These are phyloP conservation scores for Phallus indusiatus DNA, from an alignment of 768 basidiomycete genomes.

Conservation along the genomic window DNA sequence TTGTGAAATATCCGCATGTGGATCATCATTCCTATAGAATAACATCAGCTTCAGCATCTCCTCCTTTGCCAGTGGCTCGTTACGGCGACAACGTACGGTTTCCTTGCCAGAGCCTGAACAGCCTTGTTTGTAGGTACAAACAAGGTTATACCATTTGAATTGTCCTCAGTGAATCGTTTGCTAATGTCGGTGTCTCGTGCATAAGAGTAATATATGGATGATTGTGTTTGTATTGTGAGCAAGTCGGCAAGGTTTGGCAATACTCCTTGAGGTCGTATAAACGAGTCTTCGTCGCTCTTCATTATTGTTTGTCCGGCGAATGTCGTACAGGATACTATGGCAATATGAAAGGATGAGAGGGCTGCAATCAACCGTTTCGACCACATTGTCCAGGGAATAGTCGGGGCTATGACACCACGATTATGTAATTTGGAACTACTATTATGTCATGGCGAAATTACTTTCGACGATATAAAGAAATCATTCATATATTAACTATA, in stretches of 20 bases:
- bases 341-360: neutral
- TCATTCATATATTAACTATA: too few species aligned
- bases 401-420: neutral
- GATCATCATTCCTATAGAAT: constrained; percentile 18
- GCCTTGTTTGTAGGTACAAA: constrained; percentile 85
- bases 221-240: constrained; percentile 63
- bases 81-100: constrained; percentile 55
- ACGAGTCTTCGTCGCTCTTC: neutral
- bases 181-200: constrained; percentile 64
- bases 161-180: constrained; percentile 28
- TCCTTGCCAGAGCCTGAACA: constrained; percentile 67
- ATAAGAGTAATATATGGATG: constrained; percentile 80
- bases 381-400: neutral
- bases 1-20: constrained; percentile 26
- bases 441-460: too few species aligned
- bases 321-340: neutral
- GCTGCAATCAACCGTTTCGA: neutral
- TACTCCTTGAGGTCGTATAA: neutral
- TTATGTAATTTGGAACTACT: too few species aligned
- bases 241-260: constrained; percentile 60
- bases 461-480: too few species aligned
- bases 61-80: neutral
- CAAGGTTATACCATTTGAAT: constrained; percentile 38
- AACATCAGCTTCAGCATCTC: too few species aligned
- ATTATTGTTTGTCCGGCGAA: neutral